Percentiles rank a stretch among this genome's conserved stretches.
Evolutionary conservation across 257 asterid genomes (phyloP).

Genomic region (Solanum bulbocastanum): DNA sequence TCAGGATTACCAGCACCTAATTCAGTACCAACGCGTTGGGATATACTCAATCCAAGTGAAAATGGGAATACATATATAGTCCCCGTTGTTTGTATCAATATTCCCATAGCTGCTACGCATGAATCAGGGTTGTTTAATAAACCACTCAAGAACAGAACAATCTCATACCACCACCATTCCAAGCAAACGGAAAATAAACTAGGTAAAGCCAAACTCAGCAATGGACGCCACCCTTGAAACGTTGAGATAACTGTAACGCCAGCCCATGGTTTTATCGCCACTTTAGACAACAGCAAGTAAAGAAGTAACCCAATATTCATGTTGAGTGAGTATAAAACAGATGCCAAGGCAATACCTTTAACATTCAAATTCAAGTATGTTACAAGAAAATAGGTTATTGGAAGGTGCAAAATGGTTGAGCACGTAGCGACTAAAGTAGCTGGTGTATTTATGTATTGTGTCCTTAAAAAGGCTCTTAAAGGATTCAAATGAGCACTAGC

Average conservation of each 20-base stretch:
- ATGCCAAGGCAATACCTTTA: conserved; percentile 57
- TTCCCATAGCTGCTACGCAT: conserved; percentile 73
- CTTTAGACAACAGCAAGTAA: conserved; percentile 38
- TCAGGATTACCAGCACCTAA: conserved; percentile 56
- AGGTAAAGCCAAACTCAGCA: conserved; percentile 48
- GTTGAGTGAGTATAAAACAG: conserved; percentile 45
- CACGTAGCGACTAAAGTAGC: conserved; percentile 51
- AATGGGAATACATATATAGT: conserved; percentile 55
- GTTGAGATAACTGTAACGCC: conserved; percentile 30
- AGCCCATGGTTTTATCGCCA: conserved; percentile 63
- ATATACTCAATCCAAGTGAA: conserved; percentile 44
- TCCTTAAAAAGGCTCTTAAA: conserved; percentile 46
- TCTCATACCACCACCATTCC: conserved; percentile 92
- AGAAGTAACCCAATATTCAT: conserved; percentile 47
- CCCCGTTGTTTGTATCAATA: conserved; percentile 67
- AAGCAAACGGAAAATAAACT: conserved; percentile 58
- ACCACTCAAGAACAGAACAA: conserved; percentile 57
- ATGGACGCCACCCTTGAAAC: conserved; percentile 52
- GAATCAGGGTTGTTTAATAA: conserved; percentile 47
- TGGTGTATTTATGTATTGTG: conserved; percentile 57
- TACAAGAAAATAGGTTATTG: conserved; percentile 52
- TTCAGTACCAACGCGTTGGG: conserved; percentile 72
- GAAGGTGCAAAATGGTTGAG: conserved; percentile 45
- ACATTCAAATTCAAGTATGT: conserved; percentile 38
- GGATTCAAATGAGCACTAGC: conserved; percentile 55